Evolutionary conservation across 2,329 filamentous ascomycete genomes (phyloP), one percentile per base, ranked within the genome.

Genomic region (Elsinoe fawcettii): DNA sequence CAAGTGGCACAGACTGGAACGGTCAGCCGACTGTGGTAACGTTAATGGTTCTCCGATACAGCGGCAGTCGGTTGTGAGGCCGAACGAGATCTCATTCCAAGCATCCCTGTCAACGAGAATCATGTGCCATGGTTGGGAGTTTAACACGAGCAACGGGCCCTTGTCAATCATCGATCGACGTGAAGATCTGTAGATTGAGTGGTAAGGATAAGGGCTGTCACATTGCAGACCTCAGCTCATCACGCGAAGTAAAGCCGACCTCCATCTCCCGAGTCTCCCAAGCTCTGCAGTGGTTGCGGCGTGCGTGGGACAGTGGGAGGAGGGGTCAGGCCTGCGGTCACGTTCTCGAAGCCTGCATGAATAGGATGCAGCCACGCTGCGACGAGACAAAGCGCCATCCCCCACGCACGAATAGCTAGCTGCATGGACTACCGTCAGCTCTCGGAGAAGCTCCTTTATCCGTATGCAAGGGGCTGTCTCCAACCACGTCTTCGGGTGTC

Each of bases 371-470:
- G 32, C 32, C 49, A 39, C 49, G 20, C 18, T 34, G 47, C 27
- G 27, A 25, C 22, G 11, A 49, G 44, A 51, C 46, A 51, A 51
- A 51, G 46, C 16, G 32, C 30, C 18, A n/a, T 25, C 34, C 49
- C 49, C 49, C 49, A 53, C 49, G 49, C 49, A 36, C n/a, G 34
- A 36, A 37, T 37, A 25, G 30, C 34, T 53, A 53, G 49, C 49
- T 53, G 49, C 49, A 53, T 53, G 49, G 32, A 23, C 22, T 46
- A 37, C 16, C 49, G 34, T 16, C 3, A 36, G 32, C 32, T 36
- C 18, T 39, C 49, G 49, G 49, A 53, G 20, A 23, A 53, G 49
- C 30, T 51, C 47, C 30, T 51, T 22, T 18, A 51, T 20, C 18
- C 14, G 6, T 32, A 16, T 51, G 47, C 30, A 51, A 51, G 47